Percentiles rank a stretch among this genome's conserved stretches.
Evolutionary conservation across 2,329 filamentous ascomycete species (phyloP).

Genomic region (Pestalotiopsis sp.): DNA sequence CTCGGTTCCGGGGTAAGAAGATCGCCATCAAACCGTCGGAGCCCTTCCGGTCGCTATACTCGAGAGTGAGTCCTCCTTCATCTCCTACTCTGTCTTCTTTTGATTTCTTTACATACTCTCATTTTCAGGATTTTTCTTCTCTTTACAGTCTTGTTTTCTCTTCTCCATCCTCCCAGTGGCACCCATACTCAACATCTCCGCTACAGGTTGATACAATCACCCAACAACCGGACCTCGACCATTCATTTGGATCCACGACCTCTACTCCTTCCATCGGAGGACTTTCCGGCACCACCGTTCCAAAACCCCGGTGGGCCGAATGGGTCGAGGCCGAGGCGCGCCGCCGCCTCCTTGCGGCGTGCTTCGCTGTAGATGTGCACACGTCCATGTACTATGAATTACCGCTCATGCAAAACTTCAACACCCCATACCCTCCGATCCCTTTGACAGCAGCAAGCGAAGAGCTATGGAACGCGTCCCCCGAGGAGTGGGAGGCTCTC

Average conservation of each 20-base stretch:
- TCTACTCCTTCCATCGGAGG: constrained; percentile 19
- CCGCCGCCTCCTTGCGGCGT: constrained; percentile 55
- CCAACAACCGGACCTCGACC: constrained; percentile 24
- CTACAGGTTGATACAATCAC: constrained; percentile 38
- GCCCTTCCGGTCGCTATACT: constrained; percentile 50
- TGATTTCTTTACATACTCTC: constrained; percentile 31
- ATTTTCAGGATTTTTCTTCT: constrained; percentile 28
- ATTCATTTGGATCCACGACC: constrained; percentile 15
- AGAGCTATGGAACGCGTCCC: constrained; percentile 50
- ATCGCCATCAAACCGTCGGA: constrained; percentile 47
- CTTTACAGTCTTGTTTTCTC: constrained; percentile 33
- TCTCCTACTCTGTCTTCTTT: constrained; percentile 29
- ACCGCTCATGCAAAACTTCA: constrained; percentile 36
- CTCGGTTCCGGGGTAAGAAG: constrained; percentile 54
- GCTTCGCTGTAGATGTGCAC: constrained; percentile 58
- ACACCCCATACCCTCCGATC: constrained; percentile 38
- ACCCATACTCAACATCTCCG: constrained; percentile 34
- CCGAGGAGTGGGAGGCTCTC: constrained; percentile 45
- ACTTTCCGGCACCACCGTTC: constrained; percentile 21
- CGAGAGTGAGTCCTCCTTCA: constrained; percentile 49
- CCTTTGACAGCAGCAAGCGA: constrained; percentile 46
- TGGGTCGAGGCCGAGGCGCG: constrained; percentile 55
- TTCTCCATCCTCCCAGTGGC: constrained; percentile 26
- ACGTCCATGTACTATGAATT: constrained; percentile 56
- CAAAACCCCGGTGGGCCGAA: constrained; percentile 43